A percentile compares a stretch with the other conserved stretches of the same genome.
Conservation (phyloP, 2,329 filamentous ascomycete genomes). For the Hypoxylon sp. region DNA sequence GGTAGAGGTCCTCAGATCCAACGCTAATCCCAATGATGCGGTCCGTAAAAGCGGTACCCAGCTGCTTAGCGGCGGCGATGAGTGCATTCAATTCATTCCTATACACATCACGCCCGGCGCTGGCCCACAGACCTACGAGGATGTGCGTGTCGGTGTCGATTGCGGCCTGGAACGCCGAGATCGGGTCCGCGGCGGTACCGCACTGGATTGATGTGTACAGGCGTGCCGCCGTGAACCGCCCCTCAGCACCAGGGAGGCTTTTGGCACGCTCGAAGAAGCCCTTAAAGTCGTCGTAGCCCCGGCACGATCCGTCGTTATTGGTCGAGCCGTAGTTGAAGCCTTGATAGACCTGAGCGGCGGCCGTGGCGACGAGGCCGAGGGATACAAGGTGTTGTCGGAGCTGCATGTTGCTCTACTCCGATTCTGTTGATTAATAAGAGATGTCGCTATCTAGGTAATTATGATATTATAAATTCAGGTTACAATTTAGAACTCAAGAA, state of each 20-base stretch:
- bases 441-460: constrained; percentile 1
- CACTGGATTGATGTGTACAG: constrained; percentile 58
- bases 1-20: constrained; percentile 54
- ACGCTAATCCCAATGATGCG: constrained; percentile 52
- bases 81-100: constrained; percentile 52
- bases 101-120: constrained; percentile 46
- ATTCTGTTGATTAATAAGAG: neutral
- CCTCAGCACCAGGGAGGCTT: constrained; percentile 56
- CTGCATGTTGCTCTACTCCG: constrained; percentile 42
- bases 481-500: neutral
- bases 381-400: constrained; percentile 34
- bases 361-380: constrained; percentile 38
- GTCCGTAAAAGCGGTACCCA: constrained; percentile 49
- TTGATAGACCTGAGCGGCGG: constrained; percentile 42
- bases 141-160: constrained; percentile 52
- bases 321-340: constrained; percentile 65
- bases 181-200: constrained; percentile 51
- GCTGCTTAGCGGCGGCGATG: constrained; percentile 38
- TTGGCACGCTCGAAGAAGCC: constrained; percentile 62
- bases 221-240: constrained; percentile 62
- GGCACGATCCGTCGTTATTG: constrained; percentile 58
- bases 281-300: constrained; percentile 60
- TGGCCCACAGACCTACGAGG: constrained; percentile 52
- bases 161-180: constrained; percentile 51
- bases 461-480: constrained; percentile 1